These are phyloP conservation scores for Schizonepeta tenuifolia DNA, from an alignment of 257 asterid genomes.

Conservation along the genomic window DNA sequence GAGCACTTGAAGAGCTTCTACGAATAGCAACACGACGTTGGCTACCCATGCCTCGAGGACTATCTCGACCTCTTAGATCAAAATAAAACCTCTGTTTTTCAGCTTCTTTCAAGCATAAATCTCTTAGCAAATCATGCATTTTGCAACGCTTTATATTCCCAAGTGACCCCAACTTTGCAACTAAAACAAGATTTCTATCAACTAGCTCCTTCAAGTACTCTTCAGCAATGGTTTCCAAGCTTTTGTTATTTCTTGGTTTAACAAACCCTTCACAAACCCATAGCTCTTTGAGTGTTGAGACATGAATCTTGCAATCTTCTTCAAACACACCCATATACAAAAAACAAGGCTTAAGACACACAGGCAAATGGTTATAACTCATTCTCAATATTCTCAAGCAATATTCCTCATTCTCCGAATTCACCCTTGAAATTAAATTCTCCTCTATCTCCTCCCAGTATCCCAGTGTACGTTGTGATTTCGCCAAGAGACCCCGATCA, in stretches of 20 bases:
- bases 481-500: neutral
- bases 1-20: too few relatives aligned
- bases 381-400: too few relatives aligned
- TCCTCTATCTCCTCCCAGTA: neutral
- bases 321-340: neutral
- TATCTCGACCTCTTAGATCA: too few relatives aligned
- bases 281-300: neutral
- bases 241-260: neutral
- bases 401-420: neutral
- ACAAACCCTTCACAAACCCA: conserved; percentile 2
- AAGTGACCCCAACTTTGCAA: neutral
- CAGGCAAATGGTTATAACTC: too few relatives aligned
- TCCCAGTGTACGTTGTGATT: neutral
- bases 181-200: neutral
- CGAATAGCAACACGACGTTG: too few relatives aligned
- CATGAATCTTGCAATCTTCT: neutral
- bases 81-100: too few relatives aligned
- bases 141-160: neutral
- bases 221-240: neutral
- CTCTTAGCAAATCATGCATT: too few relatives aligned
- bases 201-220: neutral
- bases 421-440: neutral
- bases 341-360: too few relatives aligned
- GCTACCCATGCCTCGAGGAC: too few relatives aligned
- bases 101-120: too few relatives aligned